Evolutionary conservation across 2,329 filamentous ascomycete species (phyloP).

Genomic region (Ramularia collo-cygni): DNA sequence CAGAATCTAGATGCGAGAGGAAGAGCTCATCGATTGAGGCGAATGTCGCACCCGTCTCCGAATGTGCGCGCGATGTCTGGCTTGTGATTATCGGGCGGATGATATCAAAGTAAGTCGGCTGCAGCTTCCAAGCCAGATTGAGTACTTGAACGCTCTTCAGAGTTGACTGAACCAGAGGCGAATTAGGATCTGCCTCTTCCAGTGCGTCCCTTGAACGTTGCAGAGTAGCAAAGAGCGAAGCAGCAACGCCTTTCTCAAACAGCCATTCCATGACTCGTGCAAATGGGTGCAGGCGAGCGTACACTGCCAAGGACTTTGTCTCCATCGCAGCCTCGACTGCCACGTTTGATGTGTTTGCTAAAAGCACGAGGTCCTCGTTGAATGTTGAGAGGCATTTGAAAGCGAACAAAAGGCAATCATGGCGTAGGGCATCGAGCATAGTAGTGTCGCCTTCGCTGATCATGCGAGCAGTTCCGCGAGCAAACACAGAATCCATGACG

Average conservation of each 20-base stretch:
- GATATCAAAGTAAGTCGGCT: slow-evolving; percentile 85
- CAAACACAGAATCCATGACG: slow-evolving; percentile 65
- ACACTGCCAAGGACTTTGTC: slow-evolving; percentile 67
- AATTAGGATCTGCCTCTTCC: slow-evolving; percentile 65
- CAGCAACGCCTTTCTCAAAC: slow-evolving; percentile 85
- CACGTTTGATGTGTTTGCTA: slow-evolving; percentile 72
- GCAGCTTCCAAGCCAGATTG: slow-evolving; percentile 73
- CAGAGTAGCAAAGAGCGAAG: slow-evolving; percentile 68
- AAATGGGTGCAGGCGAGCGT: slow-evolving; percentile 86
- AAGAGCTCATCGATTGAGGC: slow-evolving; percentile 90
- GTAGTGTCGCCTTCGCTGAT: slow-evolving; percentile 63
- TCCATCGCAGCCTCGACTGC: slow-evolving; percentile 68
- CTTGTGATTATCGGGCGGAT: slow-evolving; percentile 71
- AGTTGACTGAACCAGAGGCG: slow-evolving; percentile 73
- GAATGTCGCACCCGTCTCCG: slow-evolving; percentile 68
- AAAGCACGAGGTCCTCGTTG: slow-evolving; percentile 85
- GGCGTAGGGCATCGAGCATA: slow-evolving; percentile 52
- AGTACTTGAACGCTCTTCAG: slow-evolving; percentile 78
- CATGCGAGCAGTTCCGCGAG: slow-evolving; percentile 43
- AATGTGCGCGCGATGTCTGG: slow-evolving; percentile 52
- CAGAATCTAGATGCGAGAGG: slow-evolving; percentile 67
- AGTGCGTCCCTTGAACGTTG: slow-evolving; percentile 70
- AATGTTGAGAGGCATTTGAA: slow-evolving; percentile 73
- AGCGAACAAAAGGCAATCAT: slow-evolving; percentile 79
- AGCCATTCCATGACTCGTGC: slow-evolving; percentile 96